Evolutionary conservation across 768 basidiomycete species (phyloP).

Genomic region (Agrocybe praecox): DNA sequence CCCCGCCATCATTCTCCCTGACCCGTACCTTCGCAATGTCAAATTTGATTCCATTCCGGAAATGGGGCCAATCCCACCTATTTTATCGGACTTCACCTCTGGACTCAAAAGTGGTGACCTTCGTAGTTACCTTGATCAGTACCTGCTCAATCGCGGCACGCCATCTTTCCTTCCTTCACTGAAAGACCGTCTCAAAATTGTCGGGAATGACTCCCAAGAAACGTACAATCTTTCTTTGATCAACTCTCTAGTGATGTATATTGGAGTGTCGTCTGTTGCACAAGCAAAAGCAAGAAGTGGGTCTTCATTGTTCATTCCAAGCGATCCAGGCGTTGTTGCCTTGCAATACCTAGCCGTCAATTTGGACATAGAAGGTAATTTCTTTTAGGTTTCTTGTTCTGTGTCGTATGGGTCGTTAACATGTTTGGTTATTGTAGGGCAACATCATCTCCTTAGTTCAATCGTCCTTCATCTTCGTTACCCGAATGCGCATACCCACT

Average conservation of each 20-base stretch:
- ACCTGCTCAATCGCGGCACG: conserved; percentile 75
- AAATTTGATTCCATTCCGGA: conserved; percentile 80
- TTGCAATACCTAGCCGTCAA: conserved; percentile 82
- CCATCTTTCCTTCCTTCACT: conserved; percentile 75
- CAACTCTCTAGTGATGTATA: conserved; percentile 94
- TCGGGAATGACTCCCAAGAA: conserved; percentile 46
- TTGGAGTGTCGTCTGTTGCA: conserved; percentile 91
- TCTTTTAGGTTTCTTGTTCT: not conserved
- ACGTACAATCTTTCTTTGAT: conserved; percentile 87
- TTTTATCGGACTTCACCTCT: conserved; percentile 89
- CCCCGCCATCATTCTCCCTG: conserved; percentile 74
- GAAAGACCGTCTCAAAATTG: conserved; percentile 71
- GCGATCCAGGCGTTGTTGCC: conserved; percentile 83
- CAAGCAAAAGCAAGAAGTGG: conserved; percentile 87
- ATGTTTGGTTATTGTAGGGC: conserved; percentile 53
- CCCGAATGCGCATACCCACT: conserved; percentile 97
- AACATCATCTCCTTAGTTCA: conserved; percentile 93
- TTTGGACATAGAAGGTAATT: conserved; percentile 88
- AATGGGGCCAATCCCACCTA: conserved; percentile 90
- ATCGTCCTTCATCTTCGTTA: conserved; percentile 95
- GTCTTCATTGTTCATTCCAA: conserved; percentile 76
- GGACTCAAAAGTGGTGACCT: conserved; percentile 83
- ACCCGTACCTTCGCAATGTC: conserved; percentile 79
- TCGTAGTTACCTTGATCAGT: conserved; percentile 79
- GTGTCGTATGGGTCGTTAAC: not conserved